phyloP scores from a whole-genome alignment of 495 filamentous ascomycete species.

The Aspergillus saccharolyticus region DNA sequence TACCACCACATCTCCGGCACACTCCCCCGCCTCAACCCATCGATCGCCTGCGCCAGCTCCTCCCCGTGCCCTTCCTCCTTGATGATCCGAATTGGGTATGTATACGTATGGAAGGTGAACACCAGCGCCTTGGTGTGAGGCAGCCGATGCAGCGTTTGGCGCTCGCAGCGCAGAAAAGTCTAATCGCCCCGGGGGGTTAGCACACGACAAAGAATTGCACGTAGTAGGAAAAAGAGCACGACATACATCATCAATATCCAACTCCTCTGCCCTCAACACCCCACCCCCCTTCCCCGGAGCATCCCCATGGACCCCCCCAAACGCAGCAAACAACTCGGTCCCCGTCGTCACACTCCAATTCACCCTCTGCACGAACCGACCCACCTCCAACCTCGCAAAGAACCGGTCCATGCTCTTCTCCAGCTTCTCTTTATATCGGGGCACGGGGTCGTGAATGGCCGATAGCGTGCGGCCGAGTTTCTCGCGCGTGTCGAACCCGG shows the following conservation, averaged over 20 bases:
- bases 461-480: conserved; percentile 61
- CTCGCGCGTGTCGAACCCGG: conserved; percentile 59
- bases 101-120: conserved; percentile 78
- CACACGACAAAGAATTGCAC: background rate
- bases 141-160: conserved; percentile 72
- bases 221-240: background rate
- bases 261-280: conserved; percentile 29
- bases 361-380: conserved; percentile 33
- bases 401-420: conserved; percentile 73
- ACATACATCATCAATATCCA: conserved; percentile 47
- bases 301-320: conserved; percentile 33
- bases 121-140: conserved; percentile 61
- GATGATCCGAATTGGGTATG: conserved; percentile 62
- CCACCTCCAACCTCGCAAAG: conserved; percentile 49
- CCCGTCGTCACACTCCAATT: conserved; percentile 64
- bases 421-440: conserved; percentile 64
- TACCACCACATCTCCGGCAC: conserved; percentile 64
- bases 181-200: conserved; percentile 26
- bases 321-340: conserved; percentile 49
- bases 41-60: conserved; percentile 64
- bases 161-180: conserved; percentile 61
- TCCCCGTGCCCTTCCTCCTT: conserved; percentile 63
- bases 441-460: conserved; percentile 66
- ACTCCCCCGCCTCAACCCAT: conserved; percentile 65
- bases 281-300: conserved; percentile 15